Conservation (phyloP, 495 filamentous ascomycete species). For the Annulohypoxylon nitens region DNA sequence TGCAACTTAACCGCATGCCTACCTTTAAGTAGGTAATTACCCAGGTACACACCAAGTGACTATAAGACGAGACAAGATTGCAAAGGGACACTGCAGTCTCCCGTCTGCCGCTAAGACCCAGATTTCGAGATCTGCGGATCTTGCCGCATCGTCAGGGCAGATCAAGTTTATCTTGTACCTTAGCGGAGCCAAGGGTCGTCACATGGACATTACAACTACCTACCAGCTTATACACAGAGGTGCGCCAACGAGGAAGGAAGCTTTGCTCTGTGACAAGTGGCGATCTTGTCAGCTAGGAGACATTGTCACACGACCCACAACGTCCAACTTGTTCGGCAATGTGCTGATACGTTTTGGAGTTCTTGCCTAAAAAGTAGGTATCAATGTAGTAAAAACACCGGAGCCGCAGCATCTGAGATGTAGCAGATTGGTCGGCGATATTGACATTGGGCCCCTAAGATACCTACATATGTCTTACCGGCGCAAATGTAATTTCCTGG, state of each 20-base stretch:
- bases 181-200: not conserved
- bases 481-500: not conserved
- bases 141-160: slow-evolving; percentile 10
- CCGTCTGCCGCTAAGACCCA: slow-evolving; percentile 1
- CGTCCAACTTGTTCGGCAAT: not conserved
- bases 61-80: not conserved
- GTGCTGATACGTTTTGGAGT: not conserved
- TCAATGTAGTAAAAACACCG: not conserved
- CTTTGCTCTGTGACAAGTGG: not conserved
- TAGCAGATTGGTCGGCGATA: not conserved
- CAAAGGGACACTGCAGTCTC: slow-evolving; percentile 4
- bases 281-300: not conserved
- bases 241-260: not conserved
- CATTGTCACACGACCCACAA: not conserved
- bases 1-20: not conserved
- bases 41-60: not conserved
- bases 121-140: slow-evolving; percentile 13
- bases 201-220: not conserved
- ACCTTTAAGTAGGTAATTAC: not conserved
- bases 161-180: not conserved
- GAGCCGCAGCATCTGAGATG: not conserved
- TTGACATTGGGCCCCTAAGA: not conserved
- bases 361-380: not conserved
- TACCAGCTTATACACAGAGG: not conserved
- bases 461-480: not conserved